Evolutionary conservation across 2,329 filamentous ascomycete genomes (phyloP), one percentile per base, ranked within the genome.

Genomic region (Xylaria sp.): DNA sequence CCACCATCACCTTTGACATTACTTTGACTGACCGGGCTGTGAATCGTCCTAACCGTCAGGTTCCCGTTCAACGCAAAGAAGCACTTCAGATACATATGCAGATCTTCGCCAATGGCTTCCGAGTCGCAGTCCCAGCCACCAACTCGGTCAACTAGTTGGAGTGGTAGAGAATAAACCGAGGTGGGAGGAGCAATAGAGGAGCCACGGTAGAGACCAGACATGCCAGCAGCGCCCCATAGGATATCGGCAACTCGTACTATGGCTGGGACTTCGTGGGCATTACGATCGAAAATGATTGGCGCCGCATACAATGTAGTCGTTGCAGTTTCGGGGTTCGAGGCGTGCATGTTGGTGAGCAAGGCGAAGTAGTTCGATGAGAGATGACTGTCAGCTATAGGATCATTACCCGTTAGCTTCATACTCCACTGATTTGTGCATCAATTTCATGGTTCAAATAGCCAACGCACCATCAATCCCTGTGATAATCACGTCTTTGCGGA

Each of bases 1-100:
- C 85, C 85, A 48, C 85, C 84, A 42, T 87, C 86, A 51, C 87
- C 89, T 57, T 87, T 88, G 59, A 92, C 89, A 74, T 93, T 92
- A 79, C 86, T 92, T 77, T 92, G 90, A 79, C 90, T 92, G 66
- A 92, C 89, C 1, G 91, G 90, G 69, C 88, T 90, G 72, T 90
- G 81, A 34, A 93, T 84, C 3, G 90, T 88, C 57, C 86, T 85
- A 55, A 86, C 86, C 12, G 88, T 89, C 62, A 93, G 77, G 75
- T 92, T 89, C 2, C 91, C 91, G 69, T 90, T 91, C 19, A 92
- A 85, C 0, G 90, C 89, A 71, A 93, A 93, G 81, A 93, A 93
- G 78, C 90, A 92, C 82, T 93, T 93, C 70, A 93, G 84, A 76
- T 91, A 91, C 91, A 93, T 93, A 81, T 93, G 91, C 75, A 93